Percentiles rank a stretch among this genome's conserved stretches.
Conservation (phyloP, 2,329 filamentous ascomycete genomes). For the Scedosporium boydii region DNA sequence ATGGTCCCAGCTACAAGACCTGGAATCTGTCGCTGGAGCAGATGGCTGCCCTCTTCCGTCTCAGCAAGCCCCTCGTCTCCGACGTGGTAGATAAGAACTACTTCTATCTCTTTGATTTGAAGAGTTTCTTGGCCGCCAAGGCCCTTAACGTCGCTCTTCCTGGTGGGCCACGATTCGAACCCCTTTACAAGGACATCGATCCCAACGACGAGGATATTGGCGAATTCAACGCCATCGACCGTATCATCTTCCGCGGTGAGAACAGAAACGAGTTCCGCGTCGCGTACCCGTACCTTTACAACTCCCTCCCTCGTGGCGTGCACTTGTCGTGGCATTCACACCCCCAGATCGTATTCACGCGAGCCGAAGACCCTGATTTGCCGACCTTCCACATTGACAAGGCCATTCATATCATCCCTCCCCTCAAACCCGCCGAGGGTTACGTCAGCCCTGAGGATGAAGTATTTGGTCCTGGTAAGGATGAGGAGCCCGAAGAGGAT, state of each 20-base stretch:
- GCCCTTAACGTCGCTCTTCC: conserved; percentile 94
- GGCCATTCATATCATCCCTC: conserved; percentile 96
- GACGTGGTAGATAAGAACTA: conserved; percentile 95
- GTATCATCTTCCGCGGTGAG: conserved; percentile 94
- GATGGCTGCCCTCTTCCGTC: conserved; percentile 89
- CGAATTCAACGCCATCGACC: conserved; percentile 98
- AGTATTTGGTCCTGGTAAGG: conserved; percentile 73
- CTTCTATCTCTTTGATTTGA: conserved; percentile 92
- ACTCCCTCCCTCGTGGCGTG: conserved; percentile 89
- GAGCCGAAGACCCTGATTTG: conserved; percentile 76
- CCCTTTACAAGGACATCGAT: conserved; percentile 95
- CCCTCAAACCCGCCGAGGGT: conserved; percentile 90
- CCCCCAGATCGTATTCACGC: conserved; percentile 85
- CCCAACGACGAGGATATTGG: conserved; percentile 98
- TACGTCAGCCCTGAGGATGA: conserved; percentile 87
- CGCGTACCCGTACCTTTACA: conserved; percentile 90
- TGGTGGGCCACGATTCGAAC: conserved; percentile 94
- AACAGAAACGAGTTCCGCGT: conserved; percentile 95
- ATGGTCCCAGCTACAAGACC: conserved; percentile 89
- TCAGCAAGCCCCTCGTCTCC: conserved; percentile 83
- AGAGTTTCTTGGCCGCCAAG: conserved; percentile 92
- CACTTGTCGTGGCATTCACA: conserved; percentile 89
- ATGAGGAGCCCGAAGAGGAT: conserved; percentile 66
- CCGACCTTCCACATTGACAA: conserved; percentile 97
- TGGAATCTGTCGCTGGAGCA: conserved; percentile 92